Evolutionary conservation across 768 basidiomycete species (phyloP), one percentile per base, ranked within the genome.

Genomic region (Rossbeevera mucosa): DNA sequence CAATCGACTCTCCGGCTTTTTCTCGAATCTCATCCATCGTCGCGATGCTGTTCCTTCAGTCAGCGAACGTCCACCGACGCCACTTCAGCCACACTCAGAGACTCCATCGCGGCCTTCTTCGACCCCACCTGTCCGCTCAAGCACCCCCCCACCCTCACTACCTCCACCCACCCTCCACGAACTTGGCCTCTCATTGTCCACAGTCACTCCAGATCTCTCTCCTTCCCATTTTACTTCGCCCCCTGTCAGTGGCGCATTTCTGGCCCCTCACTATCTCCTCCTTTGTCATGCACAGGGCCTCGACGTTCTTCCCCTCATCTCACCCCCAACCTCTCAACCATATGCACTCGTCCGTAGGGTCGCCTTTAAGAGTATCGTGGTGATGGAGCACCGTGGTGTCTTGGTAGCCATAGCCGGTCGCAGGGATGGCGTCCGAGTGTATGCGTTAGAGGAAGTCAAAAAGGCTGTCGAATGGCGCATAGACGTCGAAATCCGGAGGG

Each of bases 371-470:
- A 83, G 80, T 51, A 85, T 93, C n/a, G 87, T 93, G 1, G 86
- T 93, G 13, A 93, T 93, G 91, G 91, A 93, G 60, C 88, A 92
- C 62, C 85, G 91, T 26, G 91, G 90, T 7, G 89, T 93, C 0
- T 72, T 93, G n/a, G 91, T 93, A 8, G 90, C 91, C 12, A 91
- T 93, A 55, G 91, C 91, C 14, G 91, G 91, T 8, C 75, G 91
- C 55, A 74, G 91, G 59, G 89, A 92, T 56, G 90, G 91, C 3
- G 90, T 93, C 41, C 80, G 91, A 30, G 91, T 93, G 16, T 93
- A 93, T 66, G 91, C 91, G 16, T 74, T 93, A 14, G 90, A 92
- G 53, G 91, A 93, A 61, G 80, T 93, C 12, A 88, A 84, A 67
- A 88, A 85, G 63, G 86, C 85, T 3, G 83, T 93, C 6, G 91